Conservation (phyloP, 1,139 yeast genomes). For the Sugiyamaella novakii region DNA sequence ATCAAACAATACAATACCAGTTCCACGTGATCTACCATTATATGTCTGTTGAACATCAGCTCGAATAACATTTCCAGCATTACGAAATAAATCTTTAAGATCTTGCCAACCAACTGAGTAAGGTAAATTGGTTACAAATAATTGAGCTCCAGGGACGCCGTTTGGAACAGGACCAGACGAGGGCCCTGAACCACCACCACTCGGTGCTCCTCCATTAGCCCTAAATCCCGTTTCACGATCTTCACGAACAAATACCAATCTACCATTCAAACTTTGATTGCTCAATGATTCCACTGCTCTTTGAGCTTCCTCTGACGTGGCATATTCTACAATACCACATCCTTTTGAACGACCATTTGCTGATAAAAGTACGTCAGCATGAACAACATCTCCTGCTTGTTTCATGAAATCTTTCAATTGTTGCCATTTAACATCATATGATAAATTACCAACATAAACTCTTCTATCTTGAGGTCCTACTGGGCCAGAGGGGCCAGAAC, state of each 20-base stretch:
- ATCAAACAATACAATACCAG: constrained; percentile 89
- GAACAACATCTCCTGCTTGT: constrained; percentile 69
- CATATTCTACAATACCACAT: constrained; percentile 79
- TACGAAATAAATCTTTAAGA: constrained; percentile 79
- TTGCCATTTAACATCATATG: constrained; percentile 63
- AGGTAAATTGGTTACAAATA: constrained; percentile 83
- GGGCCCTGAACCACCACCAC: constrained; percentile 24
- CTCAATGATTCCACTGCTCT: constrained; percentile 74
- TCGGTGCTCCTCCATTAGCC: constrained; percentile 32
- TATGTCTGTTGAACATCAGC: constrained; percentile 75
- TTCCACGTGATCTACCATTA: constrained; percentile 81
- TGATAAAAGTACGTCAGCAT: constrained; percentile 85
- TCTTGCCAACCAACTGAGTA: constrained; percentile 82
- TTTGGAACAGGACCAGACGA: constrained; percentile 25
- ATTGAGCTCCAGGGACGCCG: constrained; percentile 50
- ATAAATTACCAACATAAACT: constrained; percentile 60
- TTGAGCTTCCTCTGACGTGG: constrained; percentile 65
- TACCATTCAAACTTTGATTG: constrained; percentile 67
- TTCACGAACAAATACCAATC: constrained; percentile 86
- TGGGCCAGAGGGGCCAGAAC: too few relatives aligned
- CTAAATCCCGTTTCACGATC: constrained; percentile 44
- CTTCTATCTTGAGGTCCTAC: constrained; percentile 42
- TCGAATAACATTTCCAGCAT: constrained; percentile 71
- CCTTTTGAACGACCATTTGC: constrained; percentile 82
- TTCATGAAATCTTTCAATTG: constrained; percentile 65